Evolutionary conservation across 1,139 yeast species (phyloP).

Genomic region (Pneumocystis canis): DNA sequence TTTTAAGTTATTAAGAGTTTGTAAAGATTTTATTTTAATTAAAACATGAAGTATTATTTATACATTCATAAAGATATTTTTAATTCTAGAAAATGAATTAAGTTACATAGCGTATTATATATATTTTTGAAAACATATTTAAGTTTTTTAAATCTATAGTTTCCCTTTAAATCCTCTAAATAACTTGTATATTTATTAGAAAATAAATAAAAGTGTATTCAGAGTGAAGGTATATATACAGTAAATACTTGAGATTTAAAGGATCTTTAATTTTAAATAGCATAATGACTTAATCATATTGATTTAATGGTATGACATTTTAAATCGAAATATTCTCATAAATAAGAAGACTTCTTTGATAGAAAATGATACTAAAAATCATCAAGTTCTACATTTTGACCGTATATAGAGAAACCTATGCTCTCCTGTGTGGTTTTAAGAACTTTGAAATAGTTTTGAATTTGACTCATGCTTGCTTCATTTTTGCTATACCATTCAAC

Average conservation of each 20-base stretch:
- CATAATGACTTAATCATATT: not conserved
- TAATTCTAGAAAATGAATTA: not conserved
- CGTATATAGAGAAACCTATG: not conserved
- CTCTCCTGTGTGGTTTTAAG: not conserved
- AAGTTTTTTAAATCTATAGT: not conserved
- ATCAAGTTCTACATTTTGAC: not conserved
- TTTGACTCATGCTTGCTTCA: not conserved
- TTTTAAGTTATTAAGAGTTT: too few species aligned
- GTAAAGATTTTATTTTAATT: too few species aligned
- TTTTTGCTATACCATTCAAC: slow-evolving; percentile 47
- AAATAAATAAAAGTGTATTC: too few species aligned
- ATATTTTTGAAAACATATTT: not conserved
- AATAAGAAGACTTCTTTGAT: too few species aligned
- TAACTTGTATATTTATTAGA: not conserved
- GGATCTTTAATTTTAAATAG: not conserved
- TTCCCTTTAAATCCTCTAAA: not conserved
- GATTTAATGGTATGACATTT: not conserved
- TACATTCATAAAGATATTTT: not conserved
- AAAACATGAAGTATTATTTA: not conserved
- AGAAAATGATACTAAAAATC: not conserved
- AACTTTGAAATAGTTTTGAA: not conserved
- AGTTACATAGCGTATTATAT: not conserved
- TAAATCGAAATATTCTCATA: not conserved
- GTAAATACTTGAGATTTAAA: not conserved
- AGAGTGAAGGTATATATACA: too few species aligned